Evolutionary conservation across 805 yeast species (phyloP).

Genomic region (Cyberlindnera petersonii): DNA sequence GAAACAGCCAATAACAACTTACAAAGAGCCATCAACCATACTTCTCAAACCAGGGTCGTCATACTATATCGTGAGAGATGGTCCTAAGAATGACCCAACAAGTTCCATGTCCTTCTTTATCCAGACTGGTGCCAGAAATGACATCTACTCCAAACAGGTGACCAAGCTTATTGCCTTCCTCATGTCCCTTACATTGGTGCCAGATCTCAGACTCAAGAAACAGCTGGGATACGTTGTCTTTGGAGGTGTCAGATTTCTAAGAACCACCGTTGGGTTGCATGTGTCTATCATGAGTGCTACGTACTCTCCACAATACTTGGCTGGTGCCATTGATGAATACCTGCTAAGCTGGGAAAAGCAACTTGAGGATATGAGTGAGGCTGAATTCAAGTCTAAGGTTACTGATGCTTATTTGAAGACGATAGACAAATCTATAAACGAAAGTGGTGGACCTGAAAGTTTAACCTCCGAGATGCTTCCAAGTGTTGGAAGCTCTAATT

Average conservation of each 20-base stretch:
- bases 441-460: slow-evolving; percentile 33
- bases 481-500: slow-evolving; percentile 34
- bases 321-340: slow-evolving; percentile 45
- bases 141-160: slow-evolving; percentile 33
- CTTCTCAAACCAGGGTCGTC: slow-evolving; percentile 35
- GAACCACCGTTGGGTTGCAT: slow-evolving; percentile 55
- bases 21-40: slow-evolving; percentile 36
- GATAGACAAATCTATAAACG: slow-evolving; percentile 13
- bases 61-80: slow-evolving; percentile 31
- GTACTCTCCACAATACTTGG: slow-evolving; percentile 38
- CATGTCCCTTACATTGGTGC: slow-evolving; percentile 40
- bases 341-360: slow-evolving; percentile 38
- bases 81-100: slow-evolving; percentile 45
- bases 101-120: slow-evolving; percentile 50
- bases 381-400: slow-evolving; percentile 34
- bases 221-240: slow-evolving; percentile 61
- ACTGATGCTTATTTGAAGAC: slow-evolving; percentile 36
- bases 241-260: slow-evolving; percentile 51
- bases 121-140: slow-evolving; percentile 50
- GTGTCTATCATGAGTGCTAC: slow-evolving; percentile 52
- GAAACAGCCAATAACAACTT: not conserved
- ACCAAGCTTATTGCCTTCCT: slow-evolving; percentile 45
- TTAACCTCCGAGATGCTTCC: slow-evolving; percentile 32
- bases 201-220: slow-evolving; percentile 49
- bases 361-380: slow-evolving; percentile 30